Base-by-base conservation (phyloP, 1,284 basidiomycete genomes). In the Hymenochaete sp. region DNA sequence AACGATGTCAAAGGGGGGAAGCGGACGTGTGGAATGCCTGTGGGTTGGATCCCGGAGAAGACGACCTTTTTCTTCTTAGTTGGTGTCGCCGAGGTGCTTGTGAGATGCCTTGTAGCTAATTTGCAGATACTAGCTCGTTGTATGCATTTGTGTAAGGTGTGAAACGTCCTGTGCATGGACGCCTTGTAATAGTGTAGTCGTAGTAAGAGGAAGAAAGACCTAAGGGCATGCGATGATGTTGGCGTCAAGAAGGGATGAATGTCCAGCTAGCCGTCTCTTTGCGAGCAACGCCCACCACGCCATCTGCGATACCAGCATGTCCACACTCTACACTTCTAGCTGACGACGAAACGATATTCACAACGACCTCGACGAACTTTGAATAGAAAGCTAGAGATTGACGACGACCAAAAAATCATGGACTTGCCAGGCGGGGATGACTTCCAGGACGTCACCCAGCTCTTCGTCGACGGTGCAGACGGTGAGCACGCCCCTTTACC, bases 11-110 rank as follows among this genome's bases (percentile, higher is more conserved):
- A n/a, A n/a, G n/a, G 18, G 44, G 35, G 35, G 35, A 39, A 25
- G 58, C 72, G 53, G 59, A 90, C 88, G 67, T 93, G 91, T 37
- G 89, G 86, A 3, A 86, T 78, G 0, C 91, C 90, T 5, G 85
- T 91, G 0, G 85, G 83, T 57, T 87, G 86, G 31, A 89, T 91
- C 6, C 87, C 89, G 4, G 84, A 88, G 58, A 92, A 82, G 33
- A 92, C 67, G 36, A 81, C 67, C 53, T 61, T 58, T 8, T 13
- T 10, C 25, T n/a, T 33, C 42, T 19, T 4, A 38, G n/a, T 44
- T n/a, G 25, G 16, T 44, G 35, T 10, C 25, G 14, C 13, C 21
- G 5, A 13, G 42, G n/a, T 32, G 36, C 36, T 33, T 11, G 22
- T 16, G 22, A 22, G 31, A 11, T 29, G 24, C 21, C 27, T 47